phyloP scores from a whole-genome alignment of 1,139 yeast species.

The Hyphopichia khmerensis region DNA sequence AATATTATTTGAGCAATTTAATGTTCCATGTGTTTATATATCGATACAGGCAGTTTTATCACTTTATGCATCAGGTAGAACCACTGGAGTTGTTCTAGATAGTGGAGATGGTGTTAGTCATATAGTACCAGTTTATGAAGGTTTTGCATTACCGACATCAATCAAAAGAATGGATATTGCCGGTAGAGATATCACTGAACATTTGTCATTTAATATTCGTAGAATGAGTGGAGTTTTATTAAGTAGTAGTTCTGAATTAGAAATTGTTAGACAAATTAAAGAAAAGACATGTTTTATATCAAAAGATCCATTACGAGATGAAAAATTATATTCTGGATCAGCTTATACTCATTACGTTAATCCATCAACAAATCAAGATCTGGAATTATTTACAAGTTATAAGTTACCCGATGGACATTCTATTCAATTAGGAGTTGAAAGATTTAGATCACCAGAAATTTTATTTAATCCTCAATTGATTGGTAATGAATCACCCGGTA shows the following conservation, averaged over 20 bases:
- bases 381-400: constrained; percentile 43
- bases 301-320: constrained; percentile 67
- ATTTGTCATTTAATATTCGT: constrained; percentile 65
- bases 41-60: constrained; percentile 84
- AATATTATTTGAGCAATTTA: constrained; percentile 77
- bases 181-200: constrained; percentile 82
- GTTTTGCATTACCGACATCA: constrained; percentile 74
- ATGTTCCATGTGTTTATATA: constrained; percentile 83
- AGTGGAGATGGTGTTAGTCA: constrained; percentile 92
- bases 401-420: constrained; percentile 82
- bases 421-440: constrained; percentile 62
- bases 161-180: constrained; percentile 78
- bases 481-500: constrained; percentile 73
- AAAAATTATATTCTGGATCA: constrained; percentile 48
- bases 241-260: constrained; percentile 74
- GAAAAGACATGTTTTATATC: constrained; percentile 75
- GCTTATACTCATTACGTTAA: constrained; percentile 14
- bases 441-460: constrained; percentile 71
- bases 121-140: constrained; percentile 87
- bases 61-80: constrained; percentile 83
- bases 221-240: constrained; percentile 60
- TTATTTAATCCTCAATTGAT: constrained; percentile 76
- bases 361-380: constrained; percentile 1
- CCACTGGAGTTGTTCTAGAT: constrained; percentile 88
- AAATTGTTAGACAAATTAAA: constrained; percentile 74